Evolutionary conservation across 257 asterid genomes (phyloP), one percentile per base, ranked within the genome.

Genomic region (Solanum tarapatanum): DNA sequence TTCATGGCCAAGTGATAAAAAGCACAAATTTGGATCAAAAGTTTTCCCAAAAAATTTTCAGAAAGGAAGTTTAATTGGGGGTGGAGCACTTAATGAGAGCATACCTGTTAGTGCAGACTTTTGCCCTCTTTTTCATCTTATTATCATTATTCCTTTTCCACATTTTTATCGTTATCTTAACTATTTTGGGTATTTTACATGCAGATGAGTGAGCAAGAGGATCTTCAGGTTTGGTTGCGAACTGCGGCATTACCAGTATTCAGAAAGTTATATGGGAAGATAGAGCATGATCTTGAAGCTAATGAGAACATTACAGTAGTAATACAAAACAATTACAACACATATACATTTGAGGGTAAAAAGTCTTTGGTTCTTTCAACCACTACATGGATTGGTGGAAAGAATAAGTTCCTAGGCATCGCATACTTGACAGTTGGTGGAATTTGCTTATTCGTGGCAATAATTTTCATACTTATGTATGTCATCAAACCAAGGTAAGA

Each of bases 161-260:
- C 19, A 33, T 7, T 55, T n/a, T n/a, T 11, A 12, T 68, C 4
- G 8, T 66, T 83, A 6, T 35, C 37, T 28, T 68, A 19, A 13
- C 10, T n/a, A 55, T 28, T 79, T 51, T 43, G 4, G 2, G 11
- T 72, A 24, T 28, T 64, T 24, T 36, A 43, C 35, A 55, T 58
- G 90, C 94, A 96, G 98, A 86, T 96, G 93, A 95, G 94, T 85
- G 95, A 96, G 90, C 99, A 96, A 90, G 99, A 96, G 95, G 98
- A 96, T 90, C 96, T 96, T 41, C 93, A 95, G 55, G 96, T 96
- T 36, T 96, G 98, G 99, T 94, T 96, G 99, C 74, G 99, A 87
- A 94, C 98, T 5, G 98, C 98, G 13, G 98, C 98, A 33, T 79
- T 94, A 58, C 98, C 98, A 13, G 91, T 62, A 17, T 96, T 96